Percentiles rank a stretch among this genome's conserved stretches.
phyloP scores from a whole-genome alignment of 139 green algal species.

The Pycnococcus provasolii region DNA sequence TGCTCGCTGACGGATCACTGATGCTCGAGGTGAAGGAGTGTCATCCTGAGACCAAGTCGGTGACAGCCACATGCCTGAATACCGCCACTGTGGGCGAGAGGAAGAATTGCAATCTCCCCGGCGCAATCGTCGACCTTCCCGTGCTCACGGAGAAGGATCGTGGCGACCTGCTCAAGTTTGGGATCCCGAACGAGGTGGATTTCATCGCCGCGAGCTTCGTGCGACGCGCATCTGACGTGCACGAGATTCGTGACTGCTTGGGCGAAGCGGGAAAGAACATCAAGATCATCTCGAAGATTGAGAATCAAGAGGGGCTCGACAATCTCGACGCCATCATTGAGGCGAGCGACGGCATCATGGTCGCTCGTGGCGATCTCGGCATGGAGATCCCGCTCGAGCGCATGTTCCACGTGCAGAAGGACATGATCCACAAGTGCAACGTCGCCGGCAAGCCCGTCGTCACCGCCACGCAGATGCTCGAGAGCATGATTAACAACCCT shows the following conservation, averaged over 20 bases:
- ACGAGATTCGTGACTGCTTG: slow-evolving; percentile 71
- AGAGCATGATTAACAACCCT: slow-evolving; percentile 57
- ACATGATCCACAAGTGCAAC: slow-evolving; percentile 96
- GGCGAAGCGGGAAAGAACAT: slow-evolving; percentile 61
- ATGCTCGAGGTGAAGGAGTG: slow-evolving; percentile 69
- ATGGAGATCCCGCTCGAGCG: slow-evolving; percentile 28
- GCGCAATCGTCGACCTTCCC: slow-evolving; percentile 91
- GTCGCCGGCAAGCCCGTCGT: slow-evolving; percentile 86
- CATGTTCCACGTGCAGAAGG: slow-evolving; percentile 32
- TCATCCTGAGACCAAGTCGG: slow-evolving; percentile 33
- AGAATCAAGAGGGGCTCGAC: slow-evolving; percentile 92
- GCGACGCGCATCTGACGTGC: slow-evolving; percentile 80
- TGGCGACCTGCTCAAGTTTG: slow-evolving; percentile 83
- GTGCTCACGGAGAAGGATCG: slow-evolving; percentile 94
- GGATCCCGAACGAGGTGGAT: slow-evolving; percentile 90
- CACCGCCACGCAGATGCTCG: slow-evolving; percentile 74
- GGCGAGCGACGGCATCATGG: slow-evolving; percentile 35
- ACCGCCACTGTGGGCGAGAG: slow-evolving; percentile 87
- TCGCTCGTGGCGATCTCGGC: slow-evolving; percentile 24
- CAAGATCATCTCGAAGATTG: slow-evolving; percentile 68
- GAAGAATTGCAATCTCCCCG: slow-evolving; percentile 97
- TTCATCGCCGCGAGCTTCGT: slow-evolving; percentile 98
- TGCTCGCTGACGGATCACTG: slow-evolving; percentile 88
- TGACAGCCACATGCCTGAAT: slow-evolving; percentile 70
- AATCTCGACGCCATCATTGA: slow-evolving; percentile 92